Base-by-base conservation (phyloP, 805 yeast genomes). In the Metschnikowia koreensis region DNA sequence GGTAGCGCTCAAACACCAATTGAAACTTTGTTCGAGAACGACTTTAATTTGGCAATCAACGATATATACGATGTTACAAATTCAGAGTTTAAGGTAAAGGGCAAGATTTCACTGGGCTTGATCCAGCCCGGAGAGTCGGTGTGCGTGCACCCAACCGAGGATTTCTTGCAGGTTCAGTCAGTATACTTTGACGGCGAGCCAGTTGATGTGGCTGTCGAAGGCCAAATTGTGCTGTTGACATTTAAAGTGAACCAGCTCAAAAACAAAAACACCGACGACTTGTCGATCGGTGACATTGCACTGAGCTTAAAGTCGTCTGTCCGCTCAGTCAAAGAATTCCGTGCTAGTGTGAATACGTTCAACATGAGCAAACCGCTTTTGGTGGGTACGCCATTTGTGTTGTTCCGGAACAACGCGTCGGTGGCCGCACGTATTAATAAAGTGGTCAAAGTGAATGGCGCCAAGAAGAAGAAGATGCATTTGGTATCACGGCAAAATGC, bases 331-430 rank as follows among this genome's bases (percentile, higher is more conserved):
- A 64, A 61, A 47, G 61, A 56, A 16, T 68, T 75, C 48, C 59
- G 55, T 4, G 69, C 67, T 17, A 48, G 60, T 6, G 47, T 74
- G 41, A 67, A 58, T 49, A 63, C 74, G 45, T 75, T 74, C 59
- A 68, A 74, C 53, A 65, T 83, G 60, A 76, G 76, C 36, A 77
- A 88, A 57, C 97, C 97, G 0, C 68, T 91, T 43, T 70, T 91
- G 39, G 83, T 86, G 12, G 97, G 97, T 7, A 78, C 96, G 0
- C 86, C 92, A 39, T 77, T 90, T 57, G 80, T 89, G 39, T 66
- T 89, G 47, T 90, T 91, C 68, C 78, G 92, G 54, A 91, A 92
- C 55, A 84, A 89, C 51, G 77, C 82, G 27, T 82, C 85, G 41
- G 81, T 82, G 40, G 89, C 94, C 1, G 90, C 90, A 5, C 79